These are phyloP conservation scores for Pythium sukuiense DNA, from an alignment of 352 stramenopile species.

Conservation along the genomic window DNA sequence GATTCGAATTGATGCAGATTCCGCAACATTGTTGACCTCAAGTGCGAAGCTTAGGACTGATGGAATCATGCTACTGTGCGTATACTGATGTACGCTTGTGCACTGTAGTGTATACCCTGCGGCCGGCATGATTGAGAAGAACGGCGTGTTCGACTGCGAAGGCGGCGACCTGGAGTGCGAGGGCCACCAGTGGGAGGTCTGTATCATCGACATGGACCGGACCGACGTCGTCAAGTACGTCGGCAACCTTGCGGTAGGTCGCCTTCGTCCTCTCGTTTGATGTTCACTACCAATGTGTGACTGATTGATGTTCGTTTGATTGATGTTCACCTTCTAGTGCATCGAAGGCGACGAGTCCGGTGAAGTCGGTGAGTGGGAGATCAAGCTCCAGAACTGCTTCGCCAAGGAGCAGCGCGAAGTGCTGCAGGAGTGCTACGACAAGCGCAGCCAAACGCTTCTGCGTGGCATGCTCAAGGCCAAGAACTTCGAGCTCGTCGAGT, in stretches of 20 bases:
- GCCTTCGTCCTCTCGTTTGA: conserved; percentile 8
- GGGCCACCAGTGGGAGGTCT: conserved; percentile 70
- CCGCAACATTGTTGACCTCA: conserved; percentile 67
- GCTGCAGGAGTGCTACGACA: conserved; percentile 64
- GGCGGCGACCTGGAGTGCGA: conserved; percentile 68
- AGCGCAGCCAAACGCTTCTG: conserved; percentile 52
- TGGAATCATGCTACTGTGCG: not conserved
- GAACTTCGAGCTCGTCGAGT: conserved; percentile 42
- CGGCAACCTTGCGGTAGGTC: conserved; percentile 62
- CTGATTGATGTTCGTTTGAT: not conserved
- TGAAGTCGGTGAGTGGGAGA: conserved; percentile 63
- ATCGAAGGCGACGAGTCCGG: conserved; percentile 78
- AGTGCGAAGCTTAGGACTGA: conserved; percentile 31
- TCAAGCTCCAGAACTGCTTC: conserved; percentile 73
- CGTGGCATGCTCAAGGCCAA: conserved; percentile 66
- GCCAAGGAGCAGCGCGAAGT: conserved; percentile 52
- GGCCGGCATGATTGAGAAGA: conserved; percentile 66
- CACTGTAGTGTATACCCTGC: conserved; percentile 58
- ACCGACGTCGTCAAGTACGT: conserved; percentile 78
- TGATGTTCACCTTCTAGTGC: conserved; percentile 38
- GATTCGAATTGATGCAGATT: conserved; percentile 38
- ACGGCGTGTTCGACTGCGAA: conserved; percentile 62
- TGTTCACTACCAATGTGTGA: not conserved
- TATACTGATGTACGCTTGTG: not conserved
- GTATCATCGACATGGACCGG: conserved; percentile 73